These are phyloP conservation scores for Ascocoryne sarcoides DNA, from an alignment of 2,329 filamentous ascomycete genomes.

Conservation along the genomic window DNA sequence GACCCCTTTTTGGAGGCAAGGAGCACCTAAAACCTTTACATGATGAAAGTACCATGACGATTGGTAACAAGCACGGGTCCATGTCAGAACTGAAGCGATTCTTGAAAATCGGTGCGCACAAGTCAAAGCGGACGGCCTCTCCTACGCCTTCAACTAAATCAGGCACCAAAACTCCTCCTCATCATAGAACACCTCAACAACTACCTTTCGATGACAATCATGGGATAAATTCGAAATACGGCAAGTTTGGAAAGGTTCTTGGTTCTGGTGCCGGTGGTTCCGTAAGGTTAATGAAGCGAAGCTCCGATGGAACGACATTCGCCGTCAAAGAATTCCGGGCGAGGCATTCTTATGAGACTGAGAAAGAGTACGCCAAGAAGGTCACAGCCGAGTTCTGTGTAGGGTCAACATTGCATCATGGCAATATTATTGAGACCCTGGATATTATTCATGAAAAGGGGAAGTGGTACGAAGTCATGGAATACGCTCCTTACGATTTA, in stretches of 20 bases:
- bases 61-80: slow-evolving; percentile 58
- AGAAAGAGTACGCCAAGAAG: slow-evolving; percentile 96
- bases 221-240: slow-evolving; percentile 82
- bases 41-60: slow-evolving; percentile 36
- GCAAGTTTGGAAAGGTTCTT: slow-evolving; percentile 88
- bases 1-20: slow-evolving; percentile 39
- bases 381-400: slow-evolving; percentile 98
- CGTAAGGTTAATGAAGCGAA: slow-evolving; percentile 87
- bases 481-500: slow-evolving; percentile 90
- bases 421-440: slow-evolving; percentile 96
- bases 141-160: slow-evolving; percentile 48
- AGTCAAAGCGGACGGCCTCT: slow-evolving; percentile 56
- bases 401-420: slow-evolving; percentile 90
- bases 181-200: slow-evolving; percentile 44
- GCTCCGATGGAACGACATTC: slow-evolving; percentile 86
- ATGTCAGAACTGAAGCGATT: slow-evolving; percentile 97
- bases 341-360: slow-evolving; percentile 83
- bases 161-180: slow-evolving; percentile 39
- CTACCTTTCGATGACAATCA: slow-evolving; percentile 94
- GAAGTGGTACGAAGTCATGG: slow-evolving; percentile 98
- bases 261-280: slow-evolving; percentile 93
- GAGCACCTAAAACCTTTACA: slow-evolving; percentile 36
- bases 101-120: slow-evolving; percentile 70
- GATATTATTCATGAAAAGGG: slow-evolving; percentile 92
- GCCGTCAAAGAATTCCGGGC: slow-evolving; percentile 96